A percentile compares a stretch with the other conserved stretches of the same genome.
These are phyloP conservation scores for Curvularia sp. DNA, from an alignment of 2,329 filamentous ascomycete species.

Conservation along the genomic window DNA sequence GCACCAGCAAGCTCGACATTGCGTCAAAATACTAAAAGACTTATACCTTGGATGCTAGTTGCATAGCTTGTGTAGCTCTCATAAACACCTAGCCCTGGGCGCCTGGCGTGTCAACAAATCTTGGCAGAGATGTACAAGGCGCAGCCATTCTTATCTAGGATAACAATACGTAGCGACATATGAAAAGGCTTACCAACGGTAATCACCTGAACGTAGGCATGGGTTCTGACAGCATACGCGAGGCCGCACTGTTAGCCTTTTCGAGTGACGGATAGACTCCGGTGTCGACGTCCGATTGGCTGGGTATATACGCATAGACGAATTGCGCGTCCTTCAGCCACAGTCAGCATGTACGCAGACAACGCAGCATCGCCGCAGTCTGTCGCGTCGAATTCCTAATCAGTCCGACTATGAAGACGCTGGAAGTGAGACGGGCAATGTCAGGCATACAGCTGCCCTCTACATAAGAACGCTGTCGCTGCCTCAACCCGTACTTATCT, in stretches of 20 bases:
- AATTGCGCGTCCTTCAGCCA: conserved; percentile 10
- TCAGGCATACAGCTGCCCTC: not conserved
- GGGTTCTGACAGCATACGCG: not conserved
- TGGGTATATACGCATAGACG: conserved; percentile 6
- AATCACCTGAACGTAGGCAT: not conserved
- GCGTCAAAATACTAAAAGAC: not conserved
- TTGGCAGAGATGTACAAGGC: not conserved
- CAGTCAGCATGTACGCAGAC: conserved; percentile 7
- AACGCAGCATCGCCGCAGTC: conserved; percentile 2
- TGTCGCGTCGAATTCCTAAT: not conserved
- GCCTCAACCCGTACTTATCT: not conserved
- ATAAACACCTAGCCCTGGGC: not conserved
- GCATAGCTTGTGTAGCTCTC: not conserved
- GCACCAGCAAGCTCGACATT: not conserved
- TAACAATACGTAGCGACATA: not conserved
- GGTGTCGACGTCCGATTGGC: conserved; percentile 9
- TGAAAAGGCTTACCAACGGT: not conserved
- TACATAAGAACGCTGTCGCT: not conserved
- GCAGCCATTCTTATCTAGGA: not conserved
- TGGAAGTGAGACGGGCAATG: not conserved
- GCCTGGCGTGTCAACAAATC: not conserved
- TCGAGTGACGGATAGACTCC: not conserved
- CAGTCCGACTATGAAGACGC: not conserved
- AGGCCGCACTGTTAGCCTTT: not conserved
- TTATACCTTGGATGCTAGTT: not conserved